Evolutionary conservation across 208 protist species (phyloP), one percentile per base, ranked within the genome.

Genomic region (Endotrypanum monterogeii): DNA sequence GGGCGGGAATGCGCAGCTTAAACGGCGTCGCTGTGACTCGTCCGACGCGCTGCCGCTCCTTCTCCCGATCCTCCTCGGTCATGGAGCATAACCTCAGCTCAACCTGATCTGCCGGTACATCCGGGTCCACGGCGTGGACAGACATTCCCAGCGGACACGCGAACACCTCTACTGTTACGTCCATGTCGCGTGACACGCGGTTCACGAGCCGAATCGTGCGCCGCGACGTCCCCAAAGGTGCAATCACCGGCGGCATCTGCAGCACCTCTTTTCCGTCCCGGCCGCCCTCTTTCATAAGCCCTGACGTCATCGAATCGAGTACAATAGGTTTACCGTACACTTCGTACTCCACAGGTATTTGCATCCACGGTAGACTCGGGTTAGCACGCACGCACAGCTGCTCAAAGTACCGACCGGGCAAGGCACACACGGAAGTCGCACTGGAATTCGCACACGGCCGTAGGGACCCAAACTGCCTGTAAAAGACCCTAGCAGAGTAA

Each of bases 181-280:
- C 82, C 37, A 98, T 72, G 65, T 98, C 94, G 30, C 94, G 90
- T 44, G 94, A 92, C n/a, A 91, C 75, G 32, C 94, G 91, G 79
- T 95, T 98, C n/a, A 93, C 74, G 1, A 98, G 69, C 20, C 77
- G 72, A 25, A 98, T 60, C 16, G 73, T 88, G 18, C 94, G 89
- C 48, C 85, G 86, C 51, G 94, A 94, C 2, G 81, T 79, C 11
- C 86, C 88, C 0, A 96, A 71, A 5, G 83, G 85, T 6, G 94
- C 94, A 63, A 98, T 88, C n/a, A 92, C 89, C 1, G 94, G 81
- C 41, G 94, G 91, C 92, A 98, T 95, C 50, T 92, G 67, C 44
- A 98, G 84, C 73, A 91, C 76, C n/a, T 91, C 83, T 66, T 89
- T 83, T 0, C 86, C 83, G 18, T 89, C 83, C 0, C 66, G 62